Evolutionary conservation across 2,329 filamentous ascomycete species (phyloP).

Genomic region (Penicillium sclerotigenum): DNA sequence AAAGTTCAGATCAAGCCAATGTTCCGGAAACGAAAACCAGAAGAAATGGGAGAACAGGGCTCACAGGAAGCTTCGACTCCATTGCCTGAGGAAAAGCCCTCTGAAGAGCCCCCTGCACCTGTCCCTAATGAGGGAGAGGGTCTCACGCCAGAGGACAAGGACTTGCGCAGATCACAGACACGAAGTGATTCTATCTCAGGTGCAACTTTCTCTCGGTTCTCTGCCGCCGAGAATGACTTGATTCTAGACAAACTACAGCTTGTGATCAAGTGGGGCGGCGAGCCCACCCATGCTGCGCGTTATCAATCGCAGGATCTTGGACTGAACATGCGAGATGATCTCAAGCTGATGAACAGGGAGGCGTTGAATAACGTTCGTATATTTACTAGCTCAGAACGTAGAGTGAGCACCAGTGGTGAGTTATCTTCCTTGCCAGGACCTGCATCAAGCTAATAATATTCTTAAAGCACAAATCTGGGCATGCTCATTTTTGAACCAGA

Average conservation of each 20-base stretch:
- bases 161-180: conserved; percentile 51
- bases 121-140: conserved; percentile 21
- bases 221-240: conserved; percentile 86
- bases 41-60: conserved; percentile 47
- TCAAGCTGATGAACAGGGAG: conserved; percentile 87
- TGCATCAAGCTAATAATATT: conserved; percentile 10
- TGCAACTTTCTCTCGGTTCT: conserved; percentile 88
- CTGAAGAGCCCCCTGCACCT: conserved; percentile 25
- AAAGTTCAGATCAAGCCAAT: conserved; percentile 99
- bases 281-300: conserved; percentile 93
- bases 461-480: conserved; percentile 82
- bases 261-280: conserved; percentile 98
- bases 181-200: conserved; percentile 83
- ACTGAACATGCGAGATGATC: conserved; percentile 91
- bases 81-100: conserved; percentile 8
- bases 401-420: conserved; percentile 78
- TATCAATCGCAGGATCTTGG: conserved; percentile 96
- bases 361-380: conserved; percentile 89
- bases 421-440: conserved; percentile 2
- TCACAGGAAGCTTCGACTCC: conserved; percentile 16
- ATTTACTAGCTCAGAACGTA: conserved; percentile 91
- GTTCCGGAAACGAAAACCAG: conserved; percentile 83
- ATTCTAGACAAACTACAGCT: conserved; percentile 94
- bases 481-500: conserved; percentile 79
- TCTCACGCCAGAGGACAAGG: conserved; percentile 26